Conservation (phyloP, 1,284 basidiomycete genomes). For the Leccinum ponderosum region DNA sequence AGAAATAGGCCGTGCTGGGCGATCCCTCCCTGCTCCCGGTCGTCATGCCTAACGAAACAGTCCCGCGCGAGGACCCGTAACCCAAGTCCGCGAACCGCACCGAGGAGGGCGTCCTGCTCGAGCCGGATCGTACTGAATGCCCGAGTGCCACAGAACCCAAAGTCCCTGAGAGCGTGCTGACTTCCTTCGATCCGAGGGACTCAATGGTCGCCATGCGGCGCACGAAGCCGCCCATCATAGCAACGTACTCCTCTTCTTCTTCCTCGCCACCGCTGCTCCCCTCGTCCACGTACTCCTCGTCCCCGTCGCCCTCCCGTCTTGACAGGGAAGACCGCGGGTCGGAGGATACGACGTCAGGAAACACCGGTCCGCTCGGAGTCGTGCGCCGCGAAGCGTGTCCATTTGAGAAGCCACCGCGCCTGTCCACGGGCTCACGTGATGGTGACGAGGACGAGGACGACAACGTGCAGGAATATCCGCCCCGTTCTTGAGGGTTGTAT, state of each 20-base stretch:
- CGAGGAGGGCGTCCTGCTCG: constrained; percentile 22
- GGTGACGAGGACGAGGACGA: not conserved
- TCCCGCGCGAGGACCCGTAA: constrained; percentile 6
- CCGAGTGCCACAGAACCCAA: constrained; percentile 20
- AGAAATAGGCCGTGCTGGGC: constrained; percentile 28
- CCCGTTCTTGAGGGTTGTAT: constrained; percentile 25
- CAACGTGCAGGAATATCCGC: constrained; percentile 1
- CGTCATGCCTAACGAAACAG: constrained; percentile 10
- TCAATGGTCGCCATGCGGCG: constrained; percentile 80
- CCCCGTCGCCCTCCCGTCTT: not conserved
- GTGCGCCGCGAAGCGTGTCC: not conserved
- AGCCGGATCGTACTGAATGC: constrained; percentile 18
- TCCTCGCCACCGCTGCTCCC: constrained; percentile 24
- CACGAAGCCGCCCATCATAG: constrained; percentile 60
- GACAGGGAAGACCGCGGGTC: constrained; percentile 17
- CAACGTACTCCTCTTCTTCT: constrained; percentile 49
- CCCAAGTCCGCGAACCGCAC: constrained; percentile 17
- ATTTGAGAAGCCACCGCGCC: constrained; percentile 4
- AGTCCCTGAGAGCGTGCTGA: constrained; percentile 16
- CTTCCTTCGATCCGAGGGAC: constrained; percentile 63
- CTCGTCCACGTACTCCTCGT: not conserved
- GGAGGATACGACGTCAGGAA: constrained; percentile 17
- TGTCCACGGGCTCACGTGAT: constrained; percentile 8
- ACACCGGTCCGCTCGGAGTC: constrained; percentile 6
- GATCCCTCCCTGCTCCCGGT: constrained; percentile 10